phyloP scores from a whole-genome alignment of 75 land plant species.

The Sequoia sempervirens region DNA sequence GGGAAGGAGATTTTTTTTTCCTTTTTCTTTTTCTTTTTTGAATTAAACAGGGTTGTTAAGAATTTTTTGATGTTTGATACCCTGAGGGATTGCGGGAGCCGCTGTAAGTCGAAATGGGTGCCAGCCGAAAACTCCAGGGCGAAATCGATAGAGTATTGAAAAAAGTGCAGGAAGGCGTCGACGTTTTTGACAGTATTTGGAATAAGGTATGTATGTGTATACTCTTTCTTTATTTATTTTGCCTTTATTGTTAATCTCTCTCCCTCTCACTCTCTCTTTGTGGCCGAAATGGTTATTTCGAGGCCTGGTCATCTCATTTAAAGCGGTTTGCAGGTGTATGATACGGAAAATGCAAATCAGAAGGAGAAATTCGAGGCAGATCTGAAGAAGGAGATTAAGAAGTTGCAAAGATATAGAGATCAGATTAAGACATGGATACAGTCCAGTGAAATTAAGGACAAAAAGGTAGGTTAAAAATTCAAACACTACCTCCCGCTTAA shows the following conservation, averaged over 20 bases:
- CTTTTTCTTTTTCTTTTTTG: neutral
- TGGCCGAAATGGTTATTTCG: neutral
- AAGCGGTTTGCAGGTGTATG: conserved; percentile 69
- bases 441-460: conserved; percentile 97
- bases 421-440: conserved; percentile 99
- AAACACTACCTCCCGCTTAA: neutral
- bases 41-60: neutral
- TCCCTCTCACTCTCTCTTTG: neutral
- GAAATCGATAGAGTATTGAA: conserved; percentile 96
- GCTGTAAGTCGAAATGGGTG: conserved; percentile 61
- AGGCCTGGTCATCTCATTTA: neutral
- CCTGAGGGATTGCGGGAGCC: conserved; percentile 10
- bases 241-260: neutral
- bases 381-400: conserved; percentile 97
- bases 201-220: conserved; percentile 59
- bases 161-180: conserved; percentile 98
- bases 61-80: conserved; percentile 13
- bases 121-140: conserved; percentile 92
- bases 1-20: neutral
- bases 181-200: conserved; percentile 97
- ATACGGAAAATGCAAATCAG: conserved; percentile 96
- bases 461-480: conserved; percentile 49
- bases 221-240: neutral
- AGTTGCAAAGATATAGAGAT: conserved; percentile 93
- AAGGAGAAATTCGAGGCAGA: conserved; percentile 99